Evolutionary conservation across 495 filamentous ascomycete species (phyloP), one percentile per base, ranked within the genome.

Genomic region (Penicillium daleae): DNA sequence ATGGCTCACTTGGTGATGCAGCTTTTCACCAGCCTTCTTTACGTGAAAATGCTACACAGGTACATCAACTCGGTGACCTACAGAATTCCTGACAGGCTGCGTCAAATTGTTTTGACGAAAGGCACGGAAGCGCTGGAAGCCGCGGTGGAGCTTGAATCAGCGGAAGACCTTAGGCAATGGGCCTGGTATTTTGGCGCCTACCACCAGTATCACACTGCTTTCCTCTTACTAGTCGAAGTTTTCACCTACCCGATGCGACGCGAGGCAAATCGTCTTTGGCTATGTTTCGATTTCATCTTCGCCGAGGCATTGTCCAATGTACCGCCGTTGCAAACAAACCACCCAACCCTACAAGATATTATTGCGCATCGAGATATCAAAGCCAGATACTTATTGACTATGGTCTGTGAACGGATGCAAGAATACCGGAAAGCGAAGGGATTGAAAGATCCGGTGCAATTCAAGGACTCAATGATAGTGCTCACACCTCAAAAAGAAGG

Each of bases 101-200:
- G 59, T 32, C 70, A 72, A 40, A 67, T 74, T 19, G 63, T 77
- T 10, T 63, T 77, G 17, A 69, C 42, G 17, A 70, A 64, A 15
- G 73, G 76, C 10, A 63, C 69, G 6, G 66, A 76, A 31, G 66
- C 64, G 2, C 57, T 77, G 49, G 74, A 77, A 42, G 64, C 61
- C 40, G 74, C 66, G 0, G 71, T 76, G 19, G 61, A 66, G 35
- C 59, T 78, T 10, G 76, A 74, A 52, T 71, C 73, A 13, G 76
- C 60, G 0, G 19, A 46, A 22, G 40, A 46, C 40, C 19, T 46
- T 19, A 6, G 22, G 19, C 40, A 6, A 46, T 46, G 40, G 40
- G n/a, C 40, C 19, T 46, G 40, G 40, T 46, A 46, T 46, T 46
- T 46, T 22, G 40, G 40, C 8, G 40, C 40, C n/a, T 46, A 46